These are phyloP conservation scores for Aspergillus sp. DNA, from an alignment of 2,329 filamentous ascomycete species.

Conservation along the genomic window DNA sequence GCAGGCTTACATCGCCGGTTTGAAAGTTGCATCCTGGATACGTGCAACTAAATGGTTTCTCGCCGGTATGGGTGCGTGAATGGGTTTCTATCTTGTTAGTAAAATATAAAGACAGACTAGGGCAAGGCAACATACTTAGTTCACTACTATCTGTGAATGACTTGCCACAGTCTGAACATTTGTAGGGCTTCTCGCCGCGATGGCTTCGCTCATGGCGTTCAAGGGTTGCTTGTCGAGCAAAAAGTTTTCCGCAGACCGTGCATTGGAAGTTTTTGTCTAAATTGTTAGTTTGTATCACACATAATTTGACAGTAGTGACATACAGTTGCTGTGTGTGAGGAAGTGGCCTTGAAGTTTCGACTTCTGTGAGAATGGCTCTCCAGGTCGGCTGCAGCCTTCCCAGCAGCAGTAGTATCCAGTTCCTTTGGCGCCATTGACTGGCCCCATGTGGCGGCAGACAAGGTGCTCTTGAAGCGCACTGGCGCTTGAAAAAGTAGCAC, in stretches of 20 bases:
- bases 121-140: constrained; percentile 33
- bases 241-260: constrained; percentile 41
- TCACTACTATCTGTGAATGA: constrained; percentile 47
- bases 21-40: constrained; percentile 44
- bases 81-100: constrained; percentile 41
- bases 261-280: constrained; percentile 45
- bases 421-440: constrained; percentile 38
- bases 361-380: constrained; percentile 47
- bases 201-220: constrained; percentile 47
- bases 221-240: constrained; percentile 44
- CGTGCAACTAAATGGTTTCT: constrained; percentile 45
- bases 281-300: constrained; percentile 3
- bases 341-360: constrained; percentile 47
- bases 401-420: constrained; percentile 47
- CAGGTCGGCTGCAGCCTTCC: constrained; percentile 42
- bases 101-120: not conserved
- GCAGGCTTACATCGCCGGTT: constrained; percentile 42
- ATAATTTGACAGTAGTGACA: constrained; percentile 1
- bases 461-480: constrained; percentile 43
- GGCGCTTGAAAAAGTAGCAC: constrained; percentile 35
- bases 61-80: constrained; percentile 43
- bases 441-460: constrained; percentile 36
- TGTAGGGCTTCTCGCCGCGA: constrained; percentile 45
- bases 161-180: constrained; percentile 42
- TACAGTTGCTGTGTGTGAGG: constrained; percentile 46